Evolutionary conservation across 2,329 filamentous ascomycete genomes (phyloP), one percentile per base, ranked within the genome.

Genomic region (Calonectria leucothoes): DNA sequence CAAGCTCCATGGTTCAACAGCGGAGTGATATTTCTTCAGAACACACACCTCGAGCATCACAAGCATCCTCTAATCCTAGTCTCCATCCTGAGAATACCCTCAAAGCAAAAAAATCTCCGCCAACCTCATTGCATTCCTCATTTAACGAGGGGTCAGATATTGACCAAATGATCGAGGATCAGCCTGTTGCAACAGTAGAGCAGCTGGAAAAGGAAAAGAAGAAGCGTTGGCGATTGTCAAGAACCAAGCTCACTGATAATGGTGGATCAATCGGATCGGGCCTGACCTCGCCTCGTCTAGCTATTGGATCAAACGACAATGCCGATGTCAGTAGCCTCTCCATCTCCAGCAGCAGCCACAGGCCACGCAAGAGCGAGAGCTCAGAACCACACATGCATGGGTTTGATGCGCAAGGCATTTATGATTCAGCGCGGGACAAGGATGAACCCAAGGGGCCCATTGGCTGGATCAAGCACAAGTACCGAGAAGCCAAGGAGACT

Each of bases 131-230:
- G 72, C 92, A 94, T 77, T 96, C 95, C 33, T 92, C 90, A 0
- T 91, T 92, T 76, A 97, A 96, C 29, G 95, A 97, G 77, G 91
- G 93, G 27, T 98, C 95, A 0, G 95, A 98, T 81, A 82, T 92
- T 35, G 95, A 98, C 75, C 92, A 94, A 74, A 83, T 89, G 12
- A 59, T 78, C 10, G 94, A 95, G 33, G 94, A 95, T 37, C 78
- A 84, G 0, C 79, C 81, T 8, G 78, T 83, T 7, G 70, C 78
- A 31, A 77, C 78, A n/a, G 66, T 82, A 42, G 88, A 88, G 5
- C 82, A 84, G 52, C 87, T 91, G 17, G 92, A 94, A 67, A 92
- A 90, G 78, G 92, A 94, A 67, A 94, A 92, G 83, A 94, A 93
- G 80, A 91, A 89, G 71, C 91, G 93, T 33, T 91, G 90, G 87